Conservation (phyloP, 176 grass and related monocot species). For the Pontederia crassipes region DNA sequence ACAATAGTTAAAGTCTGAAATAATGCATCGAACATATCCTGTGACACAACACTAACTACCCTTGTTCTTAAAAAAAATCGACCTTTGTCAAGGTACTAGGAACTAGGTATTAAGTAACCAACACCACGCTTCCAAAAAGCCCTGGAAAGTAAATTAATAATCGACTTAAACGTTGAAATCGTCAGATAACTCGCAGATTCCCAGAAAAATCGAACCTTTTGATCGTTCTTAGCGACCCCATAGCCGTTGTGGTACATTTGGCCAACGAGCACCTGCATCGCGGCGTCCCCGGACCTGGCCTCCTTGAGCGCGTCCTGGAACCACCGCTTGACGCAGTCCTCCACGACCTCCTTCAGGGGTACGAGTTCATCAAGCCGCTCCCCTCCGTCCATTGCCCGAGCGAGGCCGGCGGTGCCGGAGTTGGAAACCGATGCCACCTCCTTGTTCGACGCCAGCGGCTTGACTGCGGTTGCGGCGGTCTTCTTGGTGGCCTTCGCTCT, state of each 20-base stretch:
- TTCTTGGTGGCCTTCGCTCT: background rate
- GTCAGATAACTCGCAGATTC: background rate
- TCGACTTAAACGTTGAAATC: no score
- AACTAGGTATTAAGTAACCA: background rate
- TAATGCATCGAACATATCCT: no score
- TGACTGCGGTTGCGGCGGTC: slow-evolving; percentile 5
- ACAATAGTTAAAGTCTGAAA: no score
- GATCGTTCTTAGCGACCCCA: slow-evolving; percentile 61
- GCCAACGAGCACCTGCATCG: slow-evolving; percentile 87
- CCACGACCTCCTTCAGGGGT: slow-evolving; percentile 61
- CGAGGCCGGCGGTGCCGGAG: slow-evolving; percentile 15
- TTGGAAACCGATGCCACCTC: slow-evolving; percentile 18
- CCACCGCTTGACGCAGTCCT: slow-evolving; percentile 76
- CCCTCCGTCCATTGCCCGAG: slow-evolving; percentile 25
- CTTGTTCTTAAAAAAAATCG: background rate
- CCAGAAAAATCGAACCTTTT: slow-evolving; percentile 39
- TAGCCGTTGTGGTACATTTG: slow-evolving; percentile 97
- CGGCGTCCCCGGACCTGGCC: slow-evolving; percentile 56
- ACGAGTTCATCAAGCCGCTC: slow-evolving; percentile 28
- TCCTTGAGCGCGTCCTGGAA: slow-evolving; percentile 93
- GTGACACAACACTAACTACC: no score
- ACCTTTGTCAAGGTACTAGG: background rate
- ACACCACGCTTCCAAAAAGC: no score
- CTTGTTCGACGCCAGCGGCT: slow-evolving; percentile 43
- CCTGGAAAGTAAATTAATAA: no score